Conservation (phyloP, 1,139 yeast species). For the Lodderomyces orthopsilosis region DNA sequence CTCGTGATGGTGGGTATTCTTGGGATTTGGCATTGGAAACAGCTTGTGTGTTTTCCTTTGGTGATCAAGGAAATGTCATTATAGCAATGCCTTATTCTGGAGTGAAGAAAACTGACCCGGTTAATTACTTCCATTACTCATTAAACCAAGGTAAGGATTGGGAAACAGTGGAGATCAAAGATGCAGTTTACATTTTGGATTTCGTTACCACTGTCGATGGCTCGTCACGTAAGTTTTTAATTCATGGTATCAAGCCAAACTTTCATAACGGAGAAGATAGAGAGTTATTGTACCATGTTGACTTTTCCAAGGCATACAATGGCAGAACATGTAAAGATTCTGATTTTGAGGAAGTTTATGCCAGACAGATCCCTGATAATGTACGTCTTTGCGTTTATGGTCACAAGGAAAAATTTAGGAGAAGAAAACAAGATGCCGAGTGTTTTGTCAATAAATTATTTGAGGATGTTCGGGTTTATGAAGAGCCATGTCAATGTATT, state of each 20-base stretch:
- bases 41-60: conserved; percentile 61
- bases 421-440: conserved; percentile 67
- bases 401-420: conserved; percentile 58
- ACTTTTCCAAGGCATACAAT: conserved; percentile 58
- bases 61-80: conserved; percentile 78
- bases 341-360: conserved; percentile 72
- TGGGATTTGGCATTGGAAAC: conserved; percentile 62
- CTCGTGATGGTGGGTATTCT: conserved; percentile 74
- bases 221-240: conserved; percentile 57
- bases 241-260: conserved; percentile 39
- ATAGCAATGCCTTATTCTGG: conserved; percentile 53
- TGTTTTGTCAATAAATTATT: conserved; percentile 66
- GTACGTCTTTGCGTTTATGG: conserved; percentile 72
- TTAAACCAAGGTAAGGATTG: conserved; percentile 75
- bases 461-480: conserved; percentile 55
- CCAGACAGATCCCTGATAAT: conserved; percentile 45
- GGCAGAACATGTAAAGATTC: conserved; percentile 47
- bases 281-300: conserved; percentile 42
- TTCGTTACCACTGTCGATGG: conserved; percentile 73
- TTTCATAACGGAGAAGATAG: not conserved
- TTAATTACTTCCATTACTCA: conserved; percentile 51
- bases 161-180: conserved; percentile 51
- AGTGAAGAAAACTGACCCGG: conserved; percentile 16
- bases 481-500: conserved; percentile 65
- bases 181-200: conserved; percentile 40